Evolutionary conservation across 2,329 filamentous ascomycete genomes (phyloP), one percentile per base, ranked within the genome.

Genomic region (Alternaria consortialis): DNA sequence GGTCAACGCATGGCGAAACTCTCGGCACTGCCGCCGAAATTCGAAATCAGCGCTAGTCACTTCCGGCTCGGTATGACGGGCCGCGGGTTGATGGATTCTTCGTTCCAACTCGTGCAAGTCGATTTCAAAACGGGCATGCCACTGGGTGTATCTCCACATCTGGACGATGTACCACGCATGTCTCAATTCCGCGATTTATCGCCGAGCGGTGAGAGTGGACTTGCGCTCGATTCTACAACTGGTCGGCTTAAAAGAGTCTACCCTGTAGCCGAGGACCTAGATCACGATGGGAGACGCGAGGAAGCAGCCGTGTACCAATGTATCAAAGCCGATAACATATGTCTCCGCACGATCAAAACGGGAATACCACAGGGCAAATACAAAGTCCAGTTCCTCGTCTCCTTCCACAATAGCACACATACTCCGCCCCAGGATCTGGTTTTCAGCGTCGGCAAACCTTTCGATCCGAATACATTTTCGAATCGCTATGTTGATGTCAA

Each of bases 41-140:
- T 80, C 59, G 73, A 75, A 52, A 77, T 80, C 40, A 52, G 58
- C 7, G 68, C 77, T 6, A 70, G 65, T 0, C 64, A 73, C 13
- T 80, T 79, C 62, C 57, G 66, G 7, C 62, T 77, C 25, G 78
- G 77, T 11, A 74, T 79, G 37, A 57, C 70, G 1, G 75, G 75
- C 2, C 60, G 62, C 11, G 77, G 71, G 7, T 60, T 78, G 9
- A 63, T 72, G 2, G 72, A 77, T 25, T 64, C 74, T 23, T 60
- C 62, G n/a, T 80, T 78, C 63, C 53, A 65, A 3, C 66, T 74
- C 23, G 66, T 74, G 1, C 70, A 79, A 53, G 66, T 80, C 11
- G 78, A 79, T 50, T 79, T 79, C 64, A 79, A 79, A 60, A 79
- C 75, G 0, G 77, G 77, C 0, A 64, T 77, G 60, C 71, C 73